Conservation (phyloP, 345 rosid species). For the Ricinus communis region DNA sequence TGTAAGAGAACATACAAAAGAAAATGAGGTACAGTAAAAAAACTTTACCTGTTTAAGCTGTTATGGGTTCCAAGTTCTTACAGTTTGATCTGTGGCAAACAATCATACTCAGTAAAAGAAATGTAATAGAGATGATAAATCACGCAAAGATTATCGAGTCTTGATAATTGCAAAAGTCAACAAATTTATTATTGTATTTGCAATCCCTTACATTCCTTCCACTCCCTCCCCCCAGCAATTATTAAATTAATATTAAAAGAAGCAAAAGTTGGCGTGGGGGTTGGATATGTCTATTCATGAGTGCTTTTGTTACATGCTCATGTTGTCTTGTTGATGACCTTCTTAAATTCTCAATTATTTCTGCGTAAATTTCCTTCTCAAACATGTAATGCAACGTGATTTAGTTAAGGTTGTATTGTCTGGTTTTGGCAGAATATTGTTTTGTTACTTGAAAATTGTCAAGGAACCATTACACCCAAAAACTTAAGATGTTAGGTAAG, state of each 20-base stretch:
- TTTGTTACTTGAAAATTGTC: not conserved
- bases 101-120: not conserved
- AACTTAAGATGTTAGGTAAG: too few relatives aligned
- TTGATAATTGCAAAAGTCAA: not conserved
- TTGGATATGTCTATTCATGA: not conserved
- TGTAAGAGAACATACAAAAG: conserved; percentile 79
- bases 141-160: not conserved
- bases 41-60: not conserved
- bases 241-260: too few relatives aligned
- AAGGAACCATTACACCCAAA: too few relatives aligned
- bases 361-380: not conserved
- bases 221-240: too few relatives aligned
- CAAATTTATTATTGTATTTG: not conserved
- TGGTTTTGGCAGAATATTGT: not conserved
- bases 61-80: not conserved
- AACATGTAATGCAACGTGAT: not conserved
- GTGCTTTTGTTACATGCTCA: not conserved
- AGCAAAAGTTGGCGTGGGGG: too few relatives aligned
- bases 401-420: not conserved
- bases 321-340: not conserved
- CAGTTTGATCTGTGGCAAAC: not conserved
- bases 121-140: not conserved
- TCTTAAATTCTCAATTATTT: not conserved
- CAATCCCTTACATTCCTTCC: not conserved
- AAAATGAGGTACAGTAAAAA: conserved; percentile 70